These are phyloP conservation scores for Clavispora fructus DNA, from an alignment of 805 yeast species.

Conservation along the genomic window DNA sequence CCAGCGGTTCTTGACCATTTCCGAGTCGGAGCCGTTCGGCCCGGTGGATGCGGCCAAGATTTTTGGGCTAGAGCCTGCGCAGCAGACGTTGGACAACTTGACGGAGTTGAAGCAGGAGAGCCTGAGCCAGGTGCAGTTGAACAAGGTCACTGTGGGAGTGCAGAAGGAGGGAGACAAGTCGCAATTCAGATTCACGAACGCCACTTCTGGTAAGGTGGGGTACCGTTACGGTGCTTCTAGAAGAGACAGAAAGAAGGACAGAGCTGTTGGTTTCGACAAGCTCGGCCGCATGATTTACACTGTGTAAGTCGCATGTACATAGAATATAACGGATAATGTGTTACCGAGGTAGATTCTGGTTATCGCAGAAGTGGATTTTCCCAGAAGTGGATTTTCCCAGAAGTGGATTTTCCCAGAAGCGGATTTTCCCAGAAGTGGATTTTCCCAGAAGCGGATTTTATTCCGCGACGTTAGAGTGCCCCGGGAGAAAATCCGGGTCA, in stretches of 20 bases:
- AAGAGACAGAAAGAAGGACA: slow-evolving; percentile 83
- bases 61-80: slow-evolving; percentile 84
- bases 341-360: background rate
- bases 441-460: no score
- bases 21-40: slow-evolving; percentile 93
- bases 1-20: slow-evolving; percentile 80
- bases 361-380: background rate
- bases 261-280: slow-evolving; percentile 67
- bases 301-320: slow-evolving; percentile 6
- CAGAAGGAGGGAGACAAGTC: slow-evolving; percentile 64
- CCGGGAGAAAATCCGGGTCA: no score
- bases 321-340: slow-evolving; percentile 5
- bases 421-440: no score
- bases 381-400: no score
- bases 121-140: slow-evolving; percentile 23
- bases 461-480: no score
- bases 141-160: slow-evolving; percentile 45
- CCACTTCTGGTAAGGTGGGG: slow-evolving; percentile 82
- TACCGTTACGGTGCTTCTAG: slow-evolving; percentile 85
- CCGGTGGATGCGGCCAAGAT: slow-evolving; percentile 91
- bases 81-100: slow-evolving; percentile 64
- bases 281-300: slow-evolving; percentile 53
- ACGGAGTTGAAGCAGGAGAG: slow-evolving; percentile 54
- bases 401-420: no score
- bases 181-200: slow-evolving; percentile 68